A percentile compares a stretch with the other conserved stretches of the same genome.
Evolutionary conservation across 805 yeast species (phyloP).

Genomic region (Myxozyma melibiosi): DNA sequence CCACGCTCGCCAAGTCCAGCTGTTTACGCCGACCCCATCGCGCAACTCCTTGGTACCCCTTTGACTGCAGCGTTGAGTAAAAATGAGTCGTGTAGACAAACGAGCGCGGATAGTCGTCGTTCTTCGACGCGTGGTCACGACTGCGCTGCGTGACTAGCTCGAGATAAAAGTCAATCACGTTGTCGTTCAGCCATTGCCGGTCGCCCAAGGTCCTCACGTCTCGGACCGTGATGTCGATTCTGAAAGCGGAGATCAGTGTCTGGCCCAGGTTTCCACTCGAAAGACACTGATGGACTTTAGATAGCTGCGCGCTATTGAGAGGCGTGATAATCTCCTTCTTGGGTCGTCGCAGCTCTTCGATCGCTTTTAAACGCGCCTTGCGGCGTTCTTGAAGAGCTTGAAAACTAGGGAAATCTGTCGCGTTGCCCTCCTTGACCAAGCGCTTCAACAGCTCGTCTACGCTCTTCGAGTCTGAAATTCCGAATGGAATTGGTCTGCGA

Average conservation of each 20-base stretch:
- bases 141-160: constrained; percentile 53
- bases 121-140: constrained; percentile 39
- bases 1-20: constrained; percentile 62
- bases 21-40: constrained; percentile 83
- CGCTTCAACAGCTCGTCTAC: constrained; percentile 28
- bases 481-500: constrained; percentile 17
- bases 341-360: constrained; percentile 22
- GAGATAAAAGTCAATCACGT: constrained; percentile 81
- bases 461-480: constrained; percentile 27
- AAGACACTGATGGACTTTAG: constrained; percentile 46
- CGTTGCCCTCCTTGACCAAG: constrained; percentile 27
- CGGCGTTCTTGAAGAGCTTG: constrained; percentile 33
- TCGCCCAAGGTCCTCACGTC: constrained; percentile 75
- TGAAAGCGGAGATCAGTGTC: constrained; percentile 37
- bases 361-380: constrained; percentile 27
- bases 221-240: constrained; percentile 61
- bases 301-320: constrained; percentile 41
- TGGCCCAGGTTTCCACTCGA: constrained; percentile 35
- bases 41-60: constrained; percentile 79
- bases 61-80: constrained; percentile 64
- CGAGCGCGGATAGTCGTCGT: constrained; percentile 44
- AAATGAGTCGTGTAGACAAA: constrained; percentile 89
- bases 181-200: constrained; percentile 86
- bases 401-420: constrained; percentile 34
- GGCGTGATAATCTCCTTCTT: constrained; percentile 40